These are phyloP conservation scores for Wickerhamomyces chambardii DNA, from an alignment of 805 yeast species.

Conservation along the genomic window DNA sequence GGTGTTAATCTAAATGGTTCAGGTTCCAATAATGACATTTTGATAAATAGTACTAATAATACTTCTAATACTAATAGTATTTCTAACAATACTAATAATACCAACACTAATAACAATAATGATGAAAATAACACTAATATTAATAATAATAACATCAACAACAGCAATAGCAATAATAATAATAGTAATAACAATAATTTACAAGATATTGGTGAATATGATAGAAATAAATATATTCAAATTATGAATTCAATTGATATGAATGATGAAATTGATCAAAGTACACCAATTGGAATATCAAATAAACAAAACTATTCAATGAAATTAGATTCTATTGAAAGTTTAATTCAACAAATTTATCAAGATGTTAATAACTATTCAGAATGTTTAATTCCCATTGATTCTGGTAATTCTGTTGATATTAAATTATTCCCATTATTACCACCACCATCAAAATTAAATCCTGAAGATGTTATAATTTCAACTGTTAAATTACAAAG, in stretches of 20 bases:
- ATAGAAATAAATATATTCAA: conserved; percentile 16
- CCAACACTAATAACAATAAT: too few relatives aligned
- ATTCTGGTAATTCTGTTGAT: conserved; percentile 82
- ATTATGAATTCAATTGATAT: conserved; percentile 18
- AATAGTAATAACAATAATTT: too few relatives aligned
- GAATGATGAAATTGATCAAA: conserved; percentile 12
- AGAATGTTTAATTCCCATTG: conserved; percentile 92
- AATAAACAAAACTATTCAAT: conserved; percentile 11
- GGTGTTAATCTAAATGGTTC: too few relatives aligned
- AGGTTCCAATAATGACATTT: too few relatives aligned
- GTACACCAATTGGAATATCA: conserved; percentile 16
- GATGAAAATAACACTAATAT: too few relatives aligned
- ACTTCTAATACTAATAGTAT: too few relatives aligned
- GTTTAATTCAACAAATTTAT: conserved; percentile 79
- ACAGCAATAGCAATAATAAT: too few relatives aligned
- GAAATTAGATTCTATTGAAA: conserved; percentile 46
- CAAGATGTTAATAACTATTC: conserved; percentile 94
- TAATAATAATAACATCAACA: too few relatives aligned
- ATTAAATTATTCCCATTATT: conserved; percentile 89
- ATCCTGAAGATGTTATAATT: conserved; percentile 84
- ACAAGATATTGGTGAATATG: conserved; percentile 1
- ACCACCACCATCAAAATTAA: conserved; percentile 67
- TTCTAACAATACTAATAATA: too few relatives aligned
- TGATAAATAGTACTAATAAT: too few relatives aligned
- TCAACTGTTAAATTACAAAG: conserved; percentile 69